Evolutionary conservation across 2,329 filamentous ascomycete genomes (phyloP), one percentile per base, ranked within the genome.

Genomic region (Venturia oleaginea): DNA sequence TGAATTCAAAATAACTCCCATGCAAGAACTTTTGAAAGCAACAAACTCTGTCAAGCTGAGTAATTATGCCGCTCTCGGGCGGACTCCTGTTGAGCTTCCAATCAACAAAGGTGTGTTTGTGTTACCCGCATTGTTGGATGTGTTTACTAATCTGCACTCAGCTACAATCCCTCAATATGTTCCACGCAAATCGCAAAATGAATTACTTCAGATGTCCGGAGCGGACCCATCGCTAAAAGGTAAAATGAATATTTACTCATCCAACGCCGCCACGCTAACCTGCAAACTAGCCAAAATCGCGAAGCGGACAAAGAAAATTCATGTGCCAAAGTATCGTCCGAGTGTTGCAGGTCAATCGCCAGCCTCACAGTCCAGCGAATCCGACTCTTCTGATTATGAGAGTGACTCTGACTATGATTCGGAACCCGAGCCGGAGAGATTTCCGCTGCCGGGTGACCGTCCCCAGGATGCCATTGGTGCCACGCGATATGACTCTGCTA

Each of bases 401-500:
- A 69, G 70, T 32, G 80, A 81, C 59, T 83, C 74, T 68, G 79
- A 74, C 68, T 79, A 83, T 67, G 74, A 76, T 46, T 81, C 81
- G 1, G 83, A 84, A 63, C 74, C 78, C 62, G 80, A 82, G 37
- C 77, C 80, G 40, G 83, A 86, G 66, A 74, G 77, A 19, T 83
- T 82, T 19, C 85, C 85, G 27, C 72, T 86, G 8, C 81, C 84
- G 13, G 68, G 76, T 24, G 74, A 75, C 65, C 78, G 84, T 32
- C 81, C 84, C 11, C 77, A 75, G 43, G 81, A 83, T 57, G 78
- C 81, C 5, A 75, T 81, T 66, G 80, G 76, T 68, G 83, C 79
- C 54, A 79, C 80, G 17, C 77, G 79, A 63, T 87, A 86, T 72
- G 84, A 86, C 70, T 79, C 83, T 11, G 80, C 86, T 64, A 83